Evolutionary conservation across 2,329 filamentous ascomycete genomes (phyloP), one percentile per base, ranked within the genome.

Genomic region (Chrysosporium queenslandicum): DNA sequence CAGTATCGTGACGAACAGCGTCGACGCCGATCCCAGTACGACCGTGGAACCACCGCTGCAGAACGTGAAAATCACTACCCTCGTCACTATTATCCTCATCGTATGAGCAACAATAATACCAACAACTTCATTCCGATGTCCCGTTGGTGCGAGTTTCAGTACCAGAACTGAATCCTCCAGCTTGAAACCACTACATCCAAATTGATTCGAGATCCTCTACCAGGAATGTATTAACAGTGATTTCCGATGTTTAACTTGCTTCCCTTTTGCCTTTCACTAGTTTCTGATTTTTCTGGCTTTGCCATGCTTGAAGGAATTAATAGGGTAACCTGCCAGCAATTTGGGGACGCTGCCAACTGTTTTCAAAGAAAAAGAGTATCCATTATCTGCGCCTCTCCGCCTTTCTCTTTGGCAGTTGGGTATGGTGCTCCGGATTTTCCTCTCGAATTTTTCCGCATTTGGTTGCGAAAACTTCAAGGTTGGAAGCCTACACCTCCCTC

Each of bases 41-140:
- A 94, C 61, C 84, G 87, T 56, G 88, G 88, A 25, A 92, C 86
- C 25, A 79, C 81, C 53, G 77, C 86, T 56, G 83, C 84, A 18
- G 82, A 80, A 18, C 69, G 83, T 11, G 82, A 86, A 63, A 39
- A 39, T 18, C 47, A 52, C 41, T 58, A 51, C 25, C 25, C 37
- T 25, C 56, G 57, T n/a, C 36, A 40, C 23, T 37, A 39, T 30
- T 43, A 51, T 34, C 41, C 56, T 29, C 46, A 50, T n/a, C 53
- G 53, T 30, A 52, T 52, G 40, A 30, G 30, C 12, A 20, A 46
- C 14, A 41, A 40, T 21, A 46, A 21, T 23, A 46, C 14, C 23
- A 39, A 30, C 21, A 23, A 14, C 9, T 40, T n/a, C 16, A 16
- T 8, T n/a, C 37, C 23, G 29, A 40, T 49, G 0, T 40, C 40